Conservation (phyloP, 139 green algal species). For the Picochlorum costavermella region DNA sequence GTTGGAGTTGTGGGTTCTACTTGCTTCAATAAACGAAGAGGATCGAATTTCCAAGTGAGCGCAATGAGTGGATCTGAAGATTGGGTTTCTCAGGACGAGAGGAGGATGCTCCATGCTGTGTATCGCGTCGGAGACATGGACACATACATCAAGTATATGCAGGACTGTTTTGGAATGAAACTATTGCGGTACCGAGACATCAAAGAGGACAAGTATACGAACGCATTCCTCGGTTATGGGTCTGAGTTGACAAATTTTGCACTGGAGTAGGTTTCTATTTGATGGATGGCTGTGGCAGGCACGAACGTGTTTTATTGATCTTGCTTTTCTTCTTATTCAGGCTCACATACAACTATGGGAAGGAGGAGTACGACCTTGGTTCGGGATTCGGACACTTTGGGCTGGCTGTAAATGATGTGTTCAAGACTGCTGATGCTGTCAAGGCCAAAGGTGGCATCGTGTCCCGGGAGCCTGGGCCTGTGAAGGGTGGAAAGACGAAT, state of each 20-base stretch:
- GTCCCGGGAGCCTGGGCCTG: constrained; percentile 70
- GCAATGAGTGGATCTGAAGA: neutral
- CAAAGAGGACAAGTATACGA: constrained; percentile 42
- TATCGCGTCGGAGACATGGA: constrained; percentile 62
- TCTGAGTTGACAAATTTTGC: constrained; percentile 59
- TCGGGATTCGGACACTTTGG: constrained; percentile 89
- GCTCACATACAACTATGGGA: constrained; percentile 69
- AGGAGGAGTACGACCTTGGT: constrained; percentile 73
- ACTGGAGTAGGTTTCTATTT: constrained; percentile 33
- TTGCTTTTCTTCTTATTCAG: neutral
- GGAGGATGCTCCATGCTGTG: constrained; percentile 70
- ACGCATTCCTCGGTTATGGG: constrained; percentile 70
- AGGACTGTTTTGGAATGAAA: constrained; percentile 66
- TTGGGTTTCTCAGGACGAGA: constrained; percentile 46
- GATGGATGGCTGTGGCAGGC: neutral
- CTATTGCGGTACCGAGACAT: constrained; percentile 70
- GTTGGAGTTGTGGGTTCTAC: too few relatives aligned
- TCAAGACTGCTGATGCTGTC: constrained; percentile 31
- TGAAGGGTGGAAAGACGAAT: constrained; percentile 78
- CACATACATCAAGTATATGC: constrained; percentile 56
- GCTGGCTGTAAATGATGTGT: constrained; percentile 66
- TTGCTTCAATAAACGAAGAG: too few relatives aligned
- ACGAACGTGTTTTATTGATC: neutral
- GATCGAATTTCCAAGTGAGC: too few relatives aligned
- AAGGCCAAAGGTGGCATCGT: constrained; percentile 47